Evolutionary conservation across 73 alveolate species (phyloP), one percentile per base, ranked within the genome.

Genomic region (Paramecium bursaria): DNA sequence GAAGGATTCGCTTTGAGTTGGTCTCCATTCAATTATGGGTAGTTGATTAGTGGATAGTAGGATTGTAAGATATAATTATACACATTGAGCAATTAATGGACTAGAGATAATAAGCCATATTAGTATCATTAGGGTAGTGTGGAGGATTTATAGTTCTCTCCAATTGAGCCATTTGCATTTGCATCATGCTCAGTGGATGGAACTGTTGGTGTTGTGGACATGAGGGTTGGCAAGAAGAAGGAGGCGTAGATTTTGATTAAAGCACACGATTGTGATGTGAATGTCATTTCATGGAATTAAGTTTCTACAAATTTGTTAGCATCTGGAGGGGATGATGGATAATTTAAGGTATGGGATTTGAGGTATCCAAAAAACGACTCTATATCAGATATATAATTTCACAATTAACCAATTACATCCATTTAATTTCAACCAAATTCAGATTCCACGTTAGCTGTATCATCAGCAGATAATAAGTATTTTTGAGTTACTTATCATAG

Each of bases 1-100:
- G 96, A 91, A 91, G 96, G 96, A 30, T 91, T 85, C 47, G 96
- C 95, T 3, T 80, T 91, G n/a, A 95, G 88, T 88, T 91, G 96
- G 96, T 73, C 86, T 86, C 86, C 87, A 51, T 50, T 91, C 46
- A 86, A 76, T n/a, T 86, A 91, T 13, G 91, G 91, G 29, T 90
- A 85, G 35, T 89, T 91, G 54, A 88, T 91, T 17, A 52, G 85
- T 67, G 96, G 96, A 26, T 89, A 92, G 4, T 75, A 57, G 57
- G 96, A 91, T 49, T 90, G 90, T n/a, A 91, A 75, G 60, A 82
- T 91, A 50, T 86, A 86, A 10, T 75, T 88, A 14, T 88, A 85
- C 77, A 86, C 73, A 22, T 77, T 91, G 46, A 85, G 75, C 60
- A 87, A 88, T 57, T 74, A 91, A 86, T 88, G 91, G 86, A 74